Evolutionary conservation across 2,329 filamentous ascomycete species (phyloP).

Genomic region (Berkeleyomyces rouxiae): DNA sequence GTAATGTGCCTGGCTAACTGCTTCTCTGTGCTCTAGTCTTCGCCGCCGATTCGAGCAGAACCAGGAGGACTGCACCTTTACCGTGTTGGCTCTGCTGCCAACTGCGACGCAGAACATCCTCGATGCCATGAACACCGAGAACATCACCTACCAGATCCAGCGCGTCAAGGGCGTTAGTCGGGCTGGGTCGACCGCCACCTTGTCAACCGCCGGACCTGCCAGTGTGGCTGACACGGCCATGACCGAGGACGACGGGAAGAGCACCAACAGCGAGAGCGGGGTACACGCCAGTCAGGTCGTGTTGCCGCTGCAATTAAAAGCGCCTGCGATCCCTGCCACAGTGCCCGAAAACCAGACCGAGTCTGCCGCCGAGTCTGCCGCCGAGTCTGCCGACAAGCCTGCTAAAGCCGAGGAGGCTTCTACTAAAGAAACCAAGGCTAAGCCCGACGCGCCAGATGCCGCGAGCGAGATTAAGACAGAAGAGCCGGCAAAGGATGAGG

Average conservation of each 20-base stretch:
- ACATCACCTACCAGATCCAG: slow-evolving; percentile 84
- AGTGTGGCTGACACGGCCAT: slow-evolving; percentile 54
- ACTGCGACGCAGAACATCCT: slow-evolving; percentile 83
- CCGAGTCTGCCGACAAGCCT: background rate
- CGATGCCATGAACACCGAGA: slow-evolving; percentile 75
- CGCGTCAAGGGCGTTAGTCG: slow-evolving; percentile 64
- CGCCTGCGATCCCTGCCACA: slow-evolving; percentile 21
- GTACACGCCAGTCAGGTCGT: slow-evolving; percentile 65
- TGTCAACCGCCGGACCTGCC: slow-evolving; percentile 37
- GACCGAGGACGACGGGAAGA: slow-evolving; percentile 68
- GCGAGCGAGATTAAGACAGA: background rate
- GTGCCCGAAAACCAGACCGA: slow-evolving; percentile 19
- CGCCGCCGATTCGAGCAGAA: slow-evolving; percentile 96
- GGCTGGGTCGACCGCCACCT: slow-evolving; percentile 36
- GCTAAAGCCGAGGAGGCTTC: background rate
- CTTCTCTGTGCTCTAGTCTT: slow-evolving; percentile 38
- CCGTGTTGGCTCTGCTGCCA: slow-evolving; percentile 84
- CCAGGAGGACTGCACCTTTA: slow-evolving; percentile 96
- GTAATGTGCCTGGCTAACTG: background rate
- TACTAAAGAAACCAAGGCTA: background rate
- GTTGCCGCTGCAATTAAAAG: slow-evolving; percentile 30
- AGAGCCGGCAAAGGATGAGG: background rate
- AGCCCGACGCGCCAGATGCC: background rate
- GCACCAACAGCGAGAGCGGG: slow-evolving; percentile 65
- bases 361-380: slow-evolving; percentile 8